These are phyloP conservation scores for Calycina herbarum DNA, from an alignment of 2,329 filamentous ascomycete genomes.

Conservation along the genomic window DNA sequence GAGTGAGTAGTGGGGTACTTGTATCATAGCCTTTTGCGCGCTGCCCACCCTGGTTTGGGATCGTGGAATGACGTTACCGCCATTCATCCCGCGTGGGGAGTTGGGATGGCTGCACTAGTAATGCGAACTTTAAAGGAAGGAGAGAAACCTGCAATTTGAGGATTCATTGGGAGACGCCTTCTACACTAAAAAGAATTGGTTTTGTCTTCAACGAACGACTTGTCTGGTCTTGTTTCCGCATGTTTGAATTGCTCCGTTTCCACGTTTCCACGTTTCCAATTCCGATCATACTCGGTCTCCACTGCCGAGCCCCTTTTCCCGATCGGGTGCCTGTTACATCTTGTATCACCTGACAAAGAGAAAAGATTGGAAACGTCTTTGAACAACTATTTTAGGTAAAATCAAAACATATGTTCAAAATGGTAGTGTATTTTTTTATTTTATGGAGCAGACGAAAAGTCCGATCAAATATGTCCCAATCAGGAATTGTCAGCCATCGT, in stretches of 20 bases:
- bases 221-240: not conserved
- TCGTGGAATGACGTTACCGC: not conserved
- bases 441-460: not conserved
- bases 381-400: no score
- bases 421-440: not conserved
- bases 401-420: not conserved
- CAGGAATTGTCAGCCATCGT: not conserved
- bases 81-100: not conserved
- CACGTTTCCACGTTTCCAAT: not conserved
- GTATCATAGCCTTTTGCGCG: no score
- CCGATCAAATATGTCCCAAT: not conserved
- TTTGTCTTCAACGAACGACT: not conserved
- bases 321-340: not conserved
- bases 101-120: not conserved
- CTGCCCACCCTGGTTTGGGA: not conserved
- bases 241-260: not conserved
- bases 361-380: no score
- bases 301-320: slow-evolving; percentile 1
- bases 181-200: no score
- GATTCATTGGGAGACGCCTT: not conserved
- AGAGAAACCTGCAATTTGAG: not conserved
- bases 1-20: no score
- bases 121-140: not conserved
- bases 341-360: not conserved
- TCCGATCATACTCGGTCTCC: not conserved